Percentiles rank a stretch among this genome's conserved stretches.
phyloP scores from a whole-genome alignment of 352 stramenopile species.

The Blastocystis sp. region DNA sequence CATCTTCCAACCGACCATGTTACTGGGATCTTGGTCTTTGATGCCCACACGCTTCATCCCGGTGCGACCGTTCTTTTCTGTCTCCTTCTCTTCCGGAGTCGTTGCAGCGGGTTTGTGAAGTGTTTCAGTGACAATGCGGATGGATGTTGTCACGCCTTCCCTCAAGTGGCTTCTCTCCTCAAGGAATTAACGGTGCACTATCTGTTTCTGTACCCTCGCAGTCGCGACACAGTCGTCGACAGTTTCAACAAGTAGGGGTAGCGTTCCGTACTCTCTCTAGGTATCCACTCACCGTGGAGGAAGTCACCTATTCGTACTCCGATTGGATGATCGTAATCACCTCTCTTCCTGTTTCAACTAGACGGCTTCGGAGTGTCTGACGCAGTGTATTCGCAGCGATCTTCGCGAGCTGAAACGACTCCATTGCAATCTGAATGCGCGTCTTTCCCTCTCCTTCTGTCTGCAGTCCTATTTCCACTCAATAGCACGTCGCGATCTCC shows the following conservation, averaged over 20 bases:
- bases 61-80: slow-evolving; percentile 15
- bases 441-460: neutral
- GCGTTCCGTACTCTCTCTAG: too few relatives aligned
- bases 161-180: slow-evolving; percentile 25
- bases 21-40: slow-evolving; percentile 16
- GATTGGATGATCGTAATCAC: slow-evolving; percentile 9
- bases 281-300: slow-evolving; percentile 29
- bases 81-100: slow-evolving; percentile 12
- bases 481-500: neutral
- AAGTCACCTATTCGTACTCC: neutral
- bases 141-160: slow-evolving; percentile 28
- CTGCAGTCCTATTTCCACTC: neutral
- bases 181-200: slow-evolving; percentile 36
- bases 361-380: neutral
- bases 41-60: slow-evolving; percentile 1
- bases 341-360: neutral
- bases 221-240: neutral
- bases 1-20: neutral
- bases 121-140: slow-evolving; percentile 49
- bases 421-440: slow-evolving; percentile 26
- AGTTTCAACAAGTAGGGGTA: neutral
- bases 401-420: slow-evolving; percentile 9
- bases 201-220: slow-evolving; percentile 41
- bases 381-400: neutral
- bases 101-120: slow-evolving; percentile 43